phyloP scores from a whole-genome alignment of 1,284 basidiomycete genomes.

The Anthracocystis panici-leucophaei region DNA sequence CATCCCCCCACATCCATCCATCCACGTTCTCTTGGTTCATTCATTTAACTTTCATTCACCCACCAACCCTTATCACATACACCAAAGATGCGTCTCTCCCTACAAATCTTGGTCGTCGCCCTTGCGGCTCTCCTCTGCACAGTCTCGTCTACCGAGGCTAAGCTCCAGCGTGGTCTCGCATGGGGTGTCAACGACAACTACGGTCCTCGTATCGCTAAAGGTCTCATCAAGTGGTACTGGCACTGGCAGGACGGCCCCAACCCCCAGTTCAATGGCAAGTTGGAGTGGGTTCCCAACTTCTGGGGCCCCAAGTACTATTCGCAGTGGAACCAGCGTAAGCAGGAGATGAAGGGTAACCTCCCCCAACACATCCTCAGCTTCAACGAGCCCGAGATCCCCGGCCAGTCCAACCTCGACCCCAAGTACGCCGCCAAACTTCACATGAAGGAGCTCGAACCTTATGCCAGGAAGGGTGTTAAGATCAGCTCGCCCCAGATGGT shows the following conservation, averaged over 20 bases:
- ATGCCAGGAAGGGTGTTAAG: conserved; percentile 62
- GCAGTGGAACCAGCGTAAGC: conserved; percentile 60
- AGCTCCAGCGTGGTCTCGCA: conserved; percentile 53
- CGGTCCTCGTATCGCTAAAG: conserved; percentile 53
- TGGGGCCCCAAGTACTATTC: conserved; percentile 61
- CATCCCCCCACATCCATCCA: conserved; percentile 4
- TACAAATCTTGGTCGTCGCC: conserved; percentile 40
- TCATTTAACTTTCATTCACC: conserved; percentile 1
- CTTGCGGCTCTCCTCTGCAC: conserved; percentile 41
- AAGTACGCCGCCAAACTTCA: conserved; percentile 58
- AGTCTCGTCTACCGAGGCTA: conserved; percentile 34
- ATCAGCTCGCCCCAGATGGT: conserved; percentile 67
- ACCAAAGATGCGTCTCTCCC: conserved; percentile 46
- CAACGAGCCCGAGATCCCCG: conserved; percentile 65
- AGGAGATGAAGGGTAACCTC: conserved; percentile 48
- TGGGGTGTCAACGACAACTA: conserved; percentile 63
- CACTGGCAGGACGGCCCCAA: conserved; percentile 65
- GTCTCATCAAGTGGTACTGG: conserved; percentile 61
- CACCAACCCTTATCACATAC: conserved; percentile 8
- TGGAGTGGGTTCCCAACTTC: conserved; percentile 63
- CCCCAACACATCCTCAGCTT: conserved; percentile 60
- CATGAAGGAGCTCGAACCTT: conserved; percentile 64
- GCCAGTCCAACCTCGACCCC: conserved; percentile 61
- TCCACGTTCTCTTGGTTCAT: not conserved
- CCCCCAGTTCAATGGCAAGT: conserved; percentile 34